Evolutionary conservation across 805 yeast species (phyloP).

Genomic region (Nakazawaea populi): DNA sequence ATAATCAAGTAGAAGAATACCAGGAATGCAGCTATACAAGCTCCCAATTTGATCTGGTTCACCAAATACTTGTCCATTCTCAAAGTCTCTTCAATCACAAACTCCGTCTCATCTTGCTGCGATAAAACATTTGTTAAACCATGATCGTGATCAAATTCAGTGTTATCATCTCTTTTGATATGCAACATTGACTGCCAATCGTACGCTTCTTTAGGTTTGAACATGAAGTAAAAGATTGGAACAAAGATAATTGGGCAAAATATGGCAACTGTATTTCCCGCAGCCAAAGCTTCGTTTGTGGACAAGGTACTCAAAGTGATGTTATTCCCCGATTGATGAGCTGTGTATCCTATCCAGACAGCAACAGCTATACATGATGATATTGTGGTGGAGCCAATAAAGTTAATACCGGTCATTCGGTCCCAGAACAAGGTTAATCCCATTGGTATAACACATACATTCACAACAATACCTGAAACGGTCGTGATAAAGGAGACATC

Average conservation of each 20-base stretch:
- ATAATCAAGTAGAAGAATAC: conserved; percentile 23
- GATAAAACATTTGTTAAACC: conserved; percentile 23
- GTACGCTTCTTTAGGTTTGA: conserved; percentile 41
- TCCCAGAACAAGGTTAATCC: conserved; percentile 40
- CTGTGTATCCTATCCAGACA: conserved; percentile 31
- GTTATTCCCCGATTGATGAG: conserved; percentile 20
- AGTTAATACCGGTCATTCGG: conserved; percentile 39
- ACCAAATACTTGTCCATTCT: conserved; percentile 18
- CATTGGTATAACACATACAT: conserved; percentile 49
- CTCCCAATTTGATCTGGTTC: conserved; percentile 22
- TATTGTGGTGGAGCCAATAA: conserved; percentile 37
- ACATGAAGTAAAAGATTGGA: conserved; percentile 37
- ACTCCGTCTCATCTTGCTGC: conserved; percentile 23
- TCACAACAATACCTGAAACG: conserved; percentile 45
- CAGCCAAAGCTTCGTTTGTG: conserved; percentile 46
- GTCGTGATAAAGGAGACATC: conserved; percentile 50
- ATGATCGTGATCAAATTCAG: conserved; percentile 23
- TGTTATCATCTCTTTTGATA: conserved; percentile 37
- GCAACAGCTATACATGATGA: conserved; percentile 42
- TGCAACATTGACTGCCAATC: conserved; percentile 44
- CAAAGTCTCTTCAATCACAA: conserved; percentile 18
- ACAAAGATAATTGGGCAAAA: conserved; percentile 39
- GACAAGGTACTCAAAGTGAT: conserved; percentile 30
- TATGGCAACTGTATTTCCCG: conserved; percentile 53
- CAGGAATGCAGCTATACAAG: conserved; percentile 19